Conservation (phyloP, 306 rosid genomes). For the Quercus agrifolia region DNA sequence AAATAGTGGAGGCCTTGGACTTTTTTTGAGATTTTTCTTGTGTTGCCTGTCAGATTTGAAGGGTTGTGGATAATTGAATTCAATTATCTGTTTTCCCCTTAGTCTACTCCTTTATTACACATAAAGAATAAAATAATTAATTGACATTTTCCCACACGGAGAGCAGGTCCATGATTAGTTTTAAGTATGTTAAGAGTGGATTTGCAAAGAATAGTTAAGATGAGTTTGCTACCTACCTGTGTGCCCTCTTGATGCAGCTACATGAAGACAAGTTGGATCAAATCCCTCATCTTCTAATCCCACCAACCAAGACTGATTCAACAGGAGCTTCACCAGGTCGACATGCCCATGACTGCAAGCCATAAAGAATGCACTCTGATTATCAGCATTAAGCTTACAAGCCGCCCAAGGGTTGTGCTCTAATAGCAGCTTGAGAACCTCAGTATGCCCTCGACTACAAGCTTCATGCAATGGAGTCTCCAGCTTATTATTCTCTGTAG, state of each 20-base stretch:
- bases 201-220: background rate
- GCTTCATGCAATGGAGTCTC: conserved; percentile 72
- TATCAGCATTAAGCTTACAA: conserved; percentile 33
- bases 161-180: too few species aligned
- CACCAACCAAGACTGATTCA: conserved; percentile 33
- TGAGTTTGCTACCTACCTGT: conserved; percentile 30
- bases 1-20: too few species aligned
- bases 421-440: conserved; percentile 36
- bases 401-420: conserved; percentile 38
- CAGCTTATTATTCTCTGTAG: conserved; percentile 37
- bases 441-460: conserved; percentile 38
- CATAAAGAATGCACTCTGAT: conserved; percentile 35
- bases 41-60: too few species aligned
- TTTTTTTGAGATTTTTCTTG: too few species aligned
- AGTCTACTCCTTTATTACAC: too few species aligned
- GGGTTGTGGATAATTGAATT: too few species aligned
- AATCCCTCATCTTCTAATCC: conserved; percentile 27
- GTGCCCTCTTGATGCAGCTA: conserved; percentile 61
- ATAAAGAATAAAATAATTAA: too few species aligned
- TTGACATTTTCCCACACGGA: background rate
- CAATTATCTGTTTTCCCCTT: too few species aligned
- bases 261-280: conserved; percentile 44
- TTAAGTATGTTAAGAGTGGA: too few species aligned
- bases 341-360: conserved; percentile 63
- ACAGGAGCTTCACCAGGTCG: conserved; percentile 43